These are phyloP conservation scores for Leptoxyphium fumago DNA, from an alignment of 2,329 filamentous ascomycete species.

Conservation along the genomic window DNA sequence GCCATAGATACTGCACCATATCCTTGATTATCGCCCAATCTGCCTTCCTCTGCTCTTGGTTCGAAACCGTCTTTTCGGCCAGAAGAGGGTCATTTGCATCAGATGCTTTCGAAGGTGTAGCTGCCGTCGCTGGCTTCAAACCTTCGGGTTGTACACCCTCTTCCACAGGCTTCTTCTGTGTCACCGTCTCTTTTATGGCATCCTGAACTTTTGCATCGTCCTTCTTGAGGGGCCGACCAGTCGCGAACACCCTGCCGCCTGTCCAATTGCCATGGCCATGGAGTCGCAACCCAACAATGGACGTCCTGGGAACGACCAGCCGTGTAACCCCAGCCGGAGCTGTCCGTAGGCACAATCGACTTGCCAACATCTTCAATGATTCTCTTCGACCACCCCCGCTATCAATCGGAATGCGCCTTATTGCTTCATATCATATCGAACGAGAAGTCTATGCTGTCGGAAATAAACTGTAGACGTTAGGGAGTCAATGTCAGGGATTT, in stretches of 20 bases:
- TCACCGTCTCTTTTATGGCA: conserved; percentile 11
- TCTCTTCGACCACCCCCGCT: not conserved
- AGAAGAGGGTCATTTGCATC: conserved; percentile 43
- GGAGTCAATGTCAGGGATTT: no score
- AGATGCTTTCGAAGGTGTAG: conserved; percentile 17
- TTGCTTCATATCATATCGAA: not conserved
- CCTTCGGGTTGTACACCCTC: conserved; percentile 22
- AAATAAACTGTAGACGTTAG: no score
- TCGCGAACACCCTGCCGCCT: conserved; percentile 26
- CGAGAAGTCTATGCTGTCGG: no score
- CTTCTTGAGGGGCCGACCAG: conserved; percentile 29
- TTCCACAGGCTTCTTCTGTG: conserved; percentile 12
- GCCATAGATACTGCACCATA: conserved; percentile 94
- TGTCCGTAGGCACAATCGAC: conserved; percentile 12
- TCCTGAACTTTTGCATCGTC: conserved; percentile 20
- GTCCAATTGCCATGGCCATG: not conserved
- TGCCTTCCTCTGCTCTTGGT: conserved; percentile 82
- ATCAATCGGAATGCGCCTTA: not conserved
- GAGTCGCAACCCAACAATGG: not conserved
- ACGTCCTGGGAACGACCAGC: conserved; percentile 4
- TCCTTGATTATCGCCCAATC: conserved; percentile 99
- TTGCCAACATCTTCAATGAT: conserved; percentile 11
- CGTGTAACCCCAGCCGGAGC: conserved; percentile 5
- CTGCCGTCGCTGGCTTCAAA: conserved; percentile 17
- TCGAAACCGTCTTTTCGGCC: conserved; percentile 48